Evolutionary conservation across 1,284 basidiomycete species (phyloP), one percentile per base, ranked within the genome.

Genomic region (Coriolopsis trogii): DNA sequence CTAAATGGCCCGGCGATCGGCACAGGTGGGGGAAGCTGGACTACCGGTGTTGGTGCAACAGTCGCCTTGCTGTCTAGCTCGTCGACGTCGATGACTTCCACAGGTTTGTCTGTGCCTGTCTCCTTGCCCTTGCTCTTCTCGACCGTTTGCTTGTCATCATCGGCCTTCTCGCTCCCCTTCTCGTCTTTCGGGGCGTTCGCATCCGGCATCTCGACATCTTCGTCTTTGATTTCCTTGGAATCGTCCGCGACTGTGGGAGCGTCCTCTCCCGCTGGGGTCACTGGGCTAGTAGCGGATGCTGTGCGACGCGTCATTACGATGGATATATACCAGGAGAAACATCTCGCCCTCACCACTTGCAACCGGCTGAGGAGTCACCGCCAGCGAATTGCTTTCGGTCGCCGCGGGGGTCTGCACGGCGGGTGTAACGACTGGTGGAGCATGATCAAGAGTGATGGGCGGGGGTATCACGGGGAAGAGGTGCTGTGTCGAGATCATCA

Each of bases 401-500:
- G 51, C 50, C 3, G 51, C 62, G 13, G 63, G 63, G 1, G 63
- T 66, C 34, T 61, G 59, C 8, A 60, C 29, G 10, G 49, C 60
- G 6, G 62, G 55, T 20, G 63, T 49, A 20, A 69, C 63, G 20
- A 58, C 49, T 25, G 54, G 69, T 53, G 50, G 71, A 53, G 50
- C 44, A 10, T 45, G 50, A 13, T 67, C 62, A 2, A 59, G 42
- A 7, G 51, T 26, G 15, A 57, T 34, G 9, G 55, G 52, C 8
- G 63, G 63, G 7, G 62, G 42, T 3, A 65, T 55, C 8, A 65
- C 56, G n/a, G 72, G 80, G 67, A 91, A 80, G 15, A 95, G 74
- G 69, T 95, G 93, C 58, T 90, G 83, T 0, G 90, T 92, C 7
- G 91, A 92, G 37, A 90, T 89, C 38, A 85, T 79, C 91, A 94